Base-by-base conservation (phyloP, 2,329 filamentous ascomycete genomes). In the Grosmannia penicillata region DNA sequence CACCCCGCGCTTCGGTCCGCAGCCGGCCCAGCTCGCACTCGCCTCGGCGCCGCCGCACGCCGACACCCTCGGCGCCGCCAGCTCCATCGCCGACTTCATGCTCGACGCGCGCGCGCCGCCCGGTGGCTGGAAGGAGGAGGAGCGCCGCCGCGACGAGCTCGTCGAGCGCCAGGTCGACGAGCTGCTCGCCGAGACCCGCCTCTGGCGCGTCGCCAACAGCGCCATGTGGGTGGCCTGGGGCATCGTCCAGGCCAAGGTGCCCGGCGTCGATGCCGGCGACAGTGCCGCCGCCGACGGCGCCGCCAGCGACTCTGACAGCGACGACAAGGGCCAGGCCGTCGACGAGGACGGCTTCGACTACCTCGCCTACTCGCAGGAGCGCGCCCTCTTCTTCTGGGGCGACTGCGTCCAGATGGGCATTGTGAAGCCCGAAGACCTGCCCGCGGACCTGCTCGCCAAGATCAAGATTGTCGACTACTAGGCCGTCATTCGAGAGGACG, bases 171-270 rank as follows among this genome's bases (percentile, higher is more conserved):
- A 81, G 49, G 69, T 93, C 6, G 65, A 73, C 35, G 70, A 75
- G 37, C 65, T 98, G 22, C 63, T 91, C 52, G 72, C 78, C 29
- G 86, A 96, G 60, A 78, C 84, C 3, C 68, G 76, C 14, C 65
- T 93, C 33, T 98, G 91, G 91, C 75, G 91, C 4, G 66, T 83
- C 0, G 83, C 85, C 28, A 93, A 91, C 59, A 86, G 80, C 26
- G 85, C 84, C 2, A 75, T 82, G 59, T 98, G 91, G 91, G 75
- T 93, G 19, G 83, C 86, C 1, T 98, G 91, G 91, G 91, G 91
- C 19, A 84, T 96, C 44, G 82, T 98, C 37, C 91, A 98, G 60
- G 89, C 91, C 34, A 87, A 91, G 54, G 68, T 93, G 2, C 77
- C 83, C 0, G 83, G 78, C 0, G 38, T 45, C 37, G 73, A 79